A percentile compares a stretch with the other conserved stretches of the same genome.
These are phyloP conservation scores for Achlya hypogyna DNA, from an alignment of 352 stramenopile genomes.

Conservation along the genomic window DNA sequence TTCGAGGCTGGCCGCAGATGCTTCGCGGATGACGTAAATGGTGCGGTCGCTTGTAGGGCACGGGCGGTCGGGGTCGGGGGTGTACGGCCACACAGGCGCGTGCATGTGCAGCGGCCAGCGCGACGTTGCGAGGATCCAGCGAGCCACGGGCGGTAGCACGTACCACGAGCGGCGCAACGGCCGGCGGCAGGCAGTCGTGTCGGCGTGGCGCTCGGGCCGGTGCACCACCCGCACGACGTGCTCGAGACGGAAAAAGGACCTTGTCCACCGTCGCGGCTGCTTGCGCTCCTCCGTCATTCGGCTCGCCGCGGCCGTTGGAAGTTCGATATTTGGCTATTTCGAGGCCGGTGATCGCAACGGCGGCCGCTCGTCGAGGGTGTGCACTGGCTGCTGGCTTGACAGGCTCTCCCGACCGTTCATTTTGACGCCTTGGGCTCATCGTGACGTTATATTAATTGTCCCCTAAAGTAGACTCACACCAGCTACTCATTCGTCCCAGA, in stretches of 20 bases:
- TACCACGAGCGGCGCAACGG: not conserved
- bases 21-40: not conserved
- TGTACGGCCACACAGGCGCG: not conserved
- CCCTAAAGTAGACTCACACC: no score
- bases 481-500: no score
- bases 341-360: no score
- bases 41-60: not conserved
- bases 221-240: not conserved
- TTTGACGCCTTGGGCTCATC: no score
- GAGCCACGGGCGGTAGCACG: not conserved
- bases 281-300: no score
- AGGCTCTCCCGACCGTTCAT: no score
- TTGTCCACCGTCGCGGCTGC: not conserved
- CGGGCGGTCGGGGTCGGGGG: not conserved
- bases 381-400: no score
- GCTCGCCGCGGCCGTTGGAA: not conserved
- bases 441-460: no score
- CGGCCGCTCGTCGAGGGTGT: no score
- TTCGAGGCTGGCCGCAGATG: no score
- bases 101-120: not conserved
- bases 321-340: no score
- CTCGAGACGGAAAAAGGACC: not conserved
- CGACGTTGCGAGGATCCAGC: not conserved
- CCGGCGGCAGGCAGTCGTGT: no score
- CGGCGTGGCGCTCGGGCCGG: not conserved